Conservation (phyloP, 2,329 filamentous ascomycete species). For the Saccharata proteae region DNA sequence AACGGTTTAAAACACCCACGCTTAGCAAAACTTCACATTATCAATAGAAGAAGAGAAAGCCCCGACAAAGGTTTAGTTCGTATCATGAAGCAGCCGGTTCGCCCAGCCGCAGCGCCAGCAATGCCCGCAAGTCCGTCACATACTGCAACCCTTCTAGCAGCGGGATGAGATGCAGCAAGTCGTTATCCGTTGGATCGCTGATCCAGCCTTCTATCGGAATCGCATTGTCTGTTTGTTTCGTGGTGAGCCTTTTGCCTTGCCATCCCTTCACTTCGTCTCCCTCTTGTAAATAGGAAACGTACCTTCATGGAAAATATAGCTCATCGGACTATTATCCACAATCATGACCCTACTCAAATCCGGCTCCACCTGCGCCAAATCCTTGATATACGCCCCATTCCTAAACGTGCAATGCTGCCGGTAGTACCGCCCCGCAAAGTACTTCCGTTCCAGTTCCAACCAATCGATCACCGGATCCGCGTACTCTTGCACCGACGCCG, state of each 20-base stretch:
- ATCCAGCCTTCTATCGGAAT: conserved; percentile 99
- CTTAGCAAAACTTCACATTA: too few species aligned
- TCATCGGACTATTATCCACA: conserved; percentile 93
- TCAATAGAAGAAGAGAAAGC: neutral
- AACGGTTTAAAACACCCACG: too few species aligned
- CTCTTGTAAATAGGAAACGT: too few species aligned
- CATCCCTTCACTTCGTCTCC: neutral
- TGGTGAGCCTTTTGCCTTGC: conserved; percentile 10
- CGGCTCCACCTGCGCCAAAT: conserved; percentile 88
- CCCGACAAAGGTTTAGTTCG: neutral
- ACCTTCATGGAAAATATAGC: conserved; percentile 98
- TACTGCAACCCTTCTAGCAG: conserved; percentile 91
- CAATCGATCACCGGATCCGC: conserved; percentile 98
- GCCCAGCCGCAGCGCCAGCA: conserved; percentile 78
- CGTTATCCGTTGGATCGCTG: conserved; percentile 93
- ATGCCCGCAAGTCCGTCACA: conserved; percentile 84
- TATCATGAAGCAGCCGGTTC: conserved; percentile 36
- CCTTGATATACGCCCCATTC: conserved; percentile 96
- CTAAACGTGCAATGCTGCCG: conserved; percentile 93
- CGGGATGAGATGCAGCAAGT: conserved; percentile 83
- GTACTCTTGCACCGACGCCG: conserved; percentile 95
- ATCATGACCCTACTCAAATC: conserved; percentile 98
- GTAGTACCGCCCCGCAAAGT: conserved; percentile 88
- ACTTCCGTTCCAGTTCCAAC: conserved; percentile 93
- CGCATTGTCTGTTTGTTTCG: conserved; percentile 74